These are phyloP conservation scores for Epichloe typhina DNA, from an alignment of 2,329 filamentous ascomycete species.

Conservation along the genomic window DNA sequence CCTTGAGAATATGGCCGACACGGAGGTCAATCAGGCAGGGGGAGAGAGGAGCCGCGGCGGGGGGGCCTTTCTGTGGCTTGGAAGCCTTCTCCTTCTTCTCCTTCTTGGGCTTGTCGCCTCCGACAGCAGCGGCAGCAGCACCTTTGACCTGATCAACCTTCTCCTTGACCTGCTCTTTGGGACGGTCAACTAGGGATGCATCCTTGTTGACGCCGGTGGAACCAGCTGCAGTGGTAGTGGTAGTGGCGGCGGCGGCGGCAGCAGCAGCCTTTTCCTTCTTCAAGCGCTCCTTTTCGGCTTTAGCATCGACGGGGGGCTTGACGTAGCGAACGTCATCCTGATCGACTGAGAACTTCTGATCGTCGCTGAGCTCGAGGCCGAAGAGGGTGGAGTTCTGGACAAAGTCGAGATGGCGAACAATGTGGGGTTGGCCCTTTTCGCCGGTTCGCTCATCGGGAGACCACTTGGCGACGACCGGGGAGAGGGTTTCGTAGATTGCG, in stretches of 20 bases:
- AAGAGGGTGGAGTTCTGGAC: constrained; percentile 79
- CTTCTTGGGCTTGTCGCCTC: constrained; percentile 47
- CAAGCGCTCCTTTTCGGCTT: constrained; percentile 89
- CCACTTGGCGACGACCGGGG: constrained; percentile 72
- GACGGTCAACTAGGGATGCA: constrained; percentile 42
- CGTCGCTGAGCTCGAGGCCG: constrained; percentile 53
- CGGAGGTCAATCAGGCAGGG: constrained; percentile 91
- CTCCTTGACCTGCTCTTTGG: constrained; percentile 45
- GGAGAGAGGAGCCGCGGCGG: constrained; percentile 59
- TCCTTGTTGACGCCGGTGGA: constrained; percentile 26
- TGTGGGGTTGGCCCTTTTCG: constrained; percentile 76
- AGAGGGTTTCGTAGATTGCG: constrained; percentile 67
- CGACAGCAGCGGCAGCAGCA: constrained; percentile 21
- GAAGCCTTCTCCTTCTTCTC: constrained; percentile 85
- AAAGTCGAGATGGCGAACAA: constrained; percentile 86
- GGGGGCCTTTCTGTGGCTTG: constrained; percentile 55
- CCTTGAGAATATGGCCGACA: constrained; percentile 94
- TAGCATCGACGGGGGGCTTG: constrained; percentile 78
- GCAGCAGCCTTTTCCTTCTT: constrained; percentile 89
- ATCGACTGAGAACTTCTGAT: constrained; percentile 68
- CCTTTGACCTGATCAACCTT: constrained; percentile 38
- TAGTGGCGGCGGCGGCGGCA: constrained; percentile 47
- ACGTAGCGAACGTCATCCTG: constrained; percentile 70
- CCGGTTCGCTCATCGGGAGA: constrained; percentile 76
- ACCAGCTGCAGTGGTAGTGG: constrained; percentile 37